phyloP scores from a whole-genome alignment of 2,329 filamentous ascomycete species.

The Fusarium circinatum region DNA sequence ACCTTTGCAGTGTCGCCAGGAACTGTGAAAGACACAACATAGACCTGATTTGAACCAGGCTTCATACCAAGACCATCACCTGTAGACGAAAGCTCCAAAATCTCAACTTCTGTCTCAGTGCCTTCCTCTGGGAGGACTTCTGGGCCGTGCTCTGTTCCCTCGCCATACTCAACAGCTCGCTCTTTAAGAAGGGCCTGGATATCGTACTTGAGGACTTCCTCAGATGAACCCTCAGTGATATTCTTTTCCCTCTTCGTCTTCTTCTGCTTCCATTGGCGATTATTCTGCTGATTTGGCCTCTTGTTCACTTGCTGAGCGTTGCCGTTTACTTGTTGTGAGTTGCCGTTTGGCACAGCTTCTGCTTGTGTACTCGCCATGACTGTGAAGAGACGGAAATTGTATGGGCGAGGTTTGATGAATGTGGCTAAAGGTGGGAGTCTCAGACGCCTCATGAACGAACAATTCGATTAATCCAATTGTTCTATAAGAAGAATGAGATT shows the following conservation, averaged over 20 bases:
- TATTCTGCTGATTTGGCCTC: conserved; percentile 35
- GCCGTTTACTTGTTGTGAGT: conserved; percentile 25
- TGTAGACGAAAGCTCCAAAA: conserved; percentile 85
- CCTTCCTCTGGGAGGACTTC: conserved; percentile 70
- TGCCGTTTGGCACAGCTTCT: conserved; percentile 28
- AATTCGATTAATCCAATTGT: neutral
- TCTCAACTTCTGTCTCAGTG: conserved; percentile 83
- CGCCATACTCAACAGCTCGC: conserved; percentile 47
- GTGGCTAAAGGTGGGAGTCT: conserved; percentile 26
- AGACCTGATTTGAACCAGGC: conserved; percentile 73
- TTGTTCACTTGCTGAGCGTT: conserved; percentile 37
- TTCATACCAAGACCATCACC: conserved; percentile 87
- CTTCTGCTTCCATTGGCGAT: conserved; percentile 53
- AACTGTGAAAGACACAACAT: conserved; percentile 87
- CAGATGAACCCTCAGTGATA: conserved; percentile 69
- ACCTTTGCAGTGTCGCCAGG: conserved; percentile 85
- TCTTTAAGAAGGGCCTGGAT: conserved; percentile 65
- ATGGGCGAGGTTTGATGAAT: conserved; percentile 25
- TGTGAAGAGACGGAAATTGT: conserved; percentile 33
- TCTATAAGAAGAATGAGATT: neutral
- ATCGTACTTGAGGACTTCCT: conserved; percentile 74
- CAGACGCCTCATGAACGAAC: conserved; percentile 33
- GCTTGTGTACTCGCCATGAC: conserved; percentile 39
- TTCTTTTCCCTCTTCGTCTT: conserved; percentile 69
- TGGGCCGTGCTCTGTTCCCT: conserved; percentile 44